Base-by-base conservation (phyloP, 495 filamentous ascomycete species). In the Thermothielavioides terrestris region DNA sequence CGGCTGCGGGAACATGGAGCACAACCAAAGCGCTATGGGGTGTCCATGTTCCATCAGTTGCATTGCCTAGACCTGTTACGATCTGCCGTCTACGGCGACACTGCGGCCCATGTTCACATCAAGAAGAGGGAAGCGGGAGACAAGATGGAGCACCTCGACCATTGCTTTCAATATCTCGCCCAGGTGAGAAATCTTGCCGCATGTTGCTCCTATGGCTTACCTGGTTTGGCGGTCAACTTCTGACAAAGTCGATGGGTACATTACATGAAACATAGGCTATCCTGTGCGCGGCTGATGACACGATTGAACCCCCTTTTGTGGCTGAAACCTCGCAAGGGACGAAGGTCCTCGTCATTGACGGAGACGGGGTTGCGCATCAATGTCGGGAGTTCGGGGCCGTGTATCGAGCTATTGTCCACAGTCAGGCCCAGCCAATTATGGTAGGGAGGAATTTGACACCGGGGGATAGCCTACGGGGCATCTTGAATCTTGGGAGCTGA, bases 21-120 rank as follows among this genome's bases (percentile, higher is more conserved):
- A n/a, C 8, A 21, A 20, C n/a, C 11, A 21, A 21, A 14, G 10
- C 21, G 10, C 22, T 42, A 42, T n/a, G 39, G 39, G 11, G 22
- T 42, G n/a, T 42, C 39, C 4, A 42, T 42, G 39, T 42, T 18
- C 39, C 39, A 42, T 21, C 39, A 42, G 21, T 21, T 42, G n/a
- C 39, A 42, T 18, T 42, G 39, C n/a, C 10, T 42, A 6, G 39
- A 42, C 4, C 7, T 42, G 39, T 21, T 42, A 7, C 4, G 39
- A 25, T 18, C 11, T 21, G 10, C n/a, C 21, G 21, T 42, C 39
- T 18, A 8, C 4, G 39, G 18, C 22, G 6, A 23, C 15, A 42
- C 4, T 18, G 21, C 39, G 27, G 6, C 17, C 7, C 39, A 42
- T 42, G 39, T 7, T n/a, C 39, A 42, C 21, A n/a, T n/a, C 39